These are phyloP conservation scores for Bacterosira constricta DNA, from an alignment of 108 stramenopile species.

Conservation along the genomic window DNA sequence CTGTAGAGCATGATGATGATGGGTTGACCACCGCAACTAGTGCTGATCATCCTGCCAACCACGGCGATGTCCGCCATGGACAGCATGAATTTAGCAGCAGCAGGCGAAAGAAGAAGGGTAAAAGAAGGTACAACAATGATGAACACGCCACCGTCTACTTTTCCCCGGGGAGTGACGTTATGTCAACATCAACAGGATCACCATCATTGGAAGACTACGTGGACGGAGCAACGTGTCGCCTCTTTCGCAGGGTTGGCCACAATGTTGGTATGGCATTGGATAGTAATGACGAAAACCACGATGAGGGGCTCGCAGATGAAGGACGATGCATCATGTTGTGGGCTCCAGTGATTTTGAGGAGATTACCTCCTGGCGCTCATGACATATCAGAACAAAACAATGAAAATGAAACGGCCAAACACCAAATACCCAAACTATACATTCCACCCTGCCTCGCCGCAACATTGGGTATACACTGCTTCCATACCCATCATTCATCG, in stretches of 20 bases:
- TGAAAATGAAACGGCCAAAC: neutral
- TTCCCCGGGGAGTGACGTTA: neutral
- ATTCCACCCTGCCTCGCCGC: conserved; percentile 45
- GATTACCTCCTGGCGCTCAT: neutral
- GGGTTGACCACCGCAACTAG: too few relatives aligned
- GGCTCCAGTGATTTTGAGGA: neutral
- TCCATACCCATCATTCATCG: conserved; percentile 7
- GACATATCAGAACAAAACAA: neutral
- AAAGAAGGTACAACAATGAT: conserved; percentile 20
- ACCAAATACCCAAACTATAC: conserved; percentile 10
- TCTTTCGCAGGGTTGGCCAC: neutral
- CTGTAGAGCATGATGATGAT: too few relatives aligned
- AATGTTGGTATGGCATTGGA: too few relatives aligned
- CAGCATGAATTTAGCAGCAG: neutral
- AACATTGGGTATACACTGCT: conserved; percentile 36
- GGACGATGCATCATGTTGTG: neutral
- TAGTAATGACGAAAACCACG: neutral
- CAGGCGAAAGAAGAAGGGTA: neutral
- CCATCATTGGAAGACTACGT: neutral
- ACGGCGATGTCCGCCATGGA: neutral
- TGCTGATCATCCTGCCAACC: too few relatives aligned
- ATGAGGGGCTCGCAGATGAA: neutral
- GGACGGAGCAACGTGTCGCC: neutral
- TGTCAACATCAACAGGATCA: neutral
- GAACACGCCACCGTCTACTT: conserved; percentile 26